These are phyloP conservation scores for Perkinsus chesapeaki DNA, from an alignment of 169 alveolate species.

Conservation along the genomic window DNA sequence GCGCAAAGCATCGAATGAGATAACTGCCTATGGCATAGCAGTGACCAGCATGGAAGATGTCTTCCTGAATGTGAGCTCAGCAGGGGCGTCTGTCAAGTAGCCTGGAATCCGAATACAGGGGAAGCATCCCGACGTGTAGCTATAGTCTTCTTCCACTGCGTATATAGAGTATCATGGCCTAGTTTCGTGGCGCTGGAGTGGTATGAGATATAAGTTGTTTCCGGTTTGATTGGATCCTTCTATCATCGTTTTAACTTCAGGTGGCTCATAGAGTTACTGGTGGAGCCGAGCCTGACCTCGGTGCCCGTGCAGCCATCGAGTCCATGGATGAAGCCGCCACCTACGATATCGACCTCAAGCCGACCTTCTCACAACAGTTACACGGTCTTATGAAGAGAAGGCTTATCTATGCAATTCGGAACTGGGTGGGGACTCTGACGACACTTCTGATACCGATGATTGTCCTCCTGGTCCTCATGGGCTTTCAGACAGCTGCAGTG, in stretches of 20 bases:
- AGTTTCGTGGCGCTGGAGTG: too few relatives aligned
- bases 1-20: constrained; percentile 22
- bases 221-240: too few relatives aligned
- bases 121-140: background rate
- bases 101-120: background rate
- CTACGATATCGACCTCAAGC: background rate
- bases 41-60: constrained; percentile 48
- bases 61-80: constrained; percentile 34
- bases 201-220: too few relatives aligned
- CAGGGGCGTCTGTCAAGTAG: background rate
- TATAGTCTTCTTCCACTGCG: too few relatives aligned
- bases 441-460: background rate
- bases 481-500: background rate
- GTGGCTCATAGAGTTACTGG: background rate
- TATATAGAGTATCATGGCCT: too few relatives aligned
- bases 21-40: constrained; percentile 45
- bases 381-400: background rate
- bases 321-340: background rate
- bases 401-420: background rate
- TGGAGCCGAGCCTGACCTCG: background rate
- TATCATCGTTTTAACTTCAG: background rate
- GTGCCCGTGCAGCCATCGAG: too few relatives aligned
- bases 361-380: background rate
- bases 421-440: background rate
- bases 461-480: background rate